phyloP scores from a whole-genome alignment of 1,284 basidiomycete genomes.

The Inonotus hispidus region DNA sequence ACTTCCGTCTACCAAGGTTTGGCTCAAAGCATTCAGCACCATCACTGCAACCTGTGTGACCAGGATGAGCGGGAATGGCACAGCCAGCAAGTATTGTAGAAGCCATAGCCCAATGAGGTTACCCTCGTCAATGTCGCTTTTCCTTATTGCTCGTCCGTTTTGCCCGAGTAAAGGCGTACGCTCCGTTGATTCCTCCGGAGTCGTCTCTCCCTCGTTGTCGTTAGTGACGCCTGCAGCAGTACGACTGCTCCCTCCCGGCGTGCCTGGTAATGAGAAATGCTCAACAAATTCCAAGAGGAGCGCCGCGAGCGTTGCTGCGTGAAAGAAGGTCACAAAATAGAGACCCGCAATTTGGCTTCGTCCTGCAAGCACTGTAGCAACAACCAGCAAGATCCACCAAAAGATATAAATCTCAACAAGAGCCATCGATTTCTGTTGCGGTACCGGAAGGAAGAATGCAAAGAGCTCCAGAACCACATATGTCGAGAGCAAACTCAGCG shows the following conservation, averaged over 20 bases:
- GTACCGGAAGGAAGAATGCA: conserved; percentile 25
- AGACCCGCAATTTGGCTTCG: conserved; percentile 26
- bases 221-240: conserved; percentile 1
- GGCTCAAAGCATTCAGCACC: conserved; percentile 44
- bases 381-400: conserved; percentile 33
- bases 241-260: conserved; percentile 16
- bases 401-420: conserved; percentile 29
- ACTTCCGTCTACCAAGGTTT: conserved; percentile 65
- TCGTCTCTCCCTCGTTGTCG: conserved; percentile 27
- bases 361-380: conserved; percentile 27
- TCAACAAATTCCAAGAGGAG: conserved; percentile 42
- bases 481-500: conserved; percentile 46
- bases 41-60: conserved; percentile 50
- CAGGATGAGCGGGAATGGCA: conserved; percentile 53
- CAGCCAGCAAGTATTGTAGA: conserved; percentile 48
- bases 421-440: conserved; percentile 28
- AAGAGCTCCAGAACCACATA: conserved; percentile 35
- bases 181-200: conserved; percentile 35
- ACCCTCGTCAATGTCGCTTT: conserved; percentile 30
- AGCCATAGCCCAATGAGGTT: conserved; percentile 56
- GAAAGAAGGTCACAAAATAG: conserved; percentile 44
- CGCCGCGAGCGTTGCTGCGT: conserved; percentile 44
- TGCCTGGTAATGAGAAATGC: conserved; percentile 24
- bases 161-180: conserved; percentile 46
- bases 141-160: conserved; percentile 20